phyloP scores from a whole-genome alignment of 805 yeast species.

The Metschnikowia arizonensis region DNA sequence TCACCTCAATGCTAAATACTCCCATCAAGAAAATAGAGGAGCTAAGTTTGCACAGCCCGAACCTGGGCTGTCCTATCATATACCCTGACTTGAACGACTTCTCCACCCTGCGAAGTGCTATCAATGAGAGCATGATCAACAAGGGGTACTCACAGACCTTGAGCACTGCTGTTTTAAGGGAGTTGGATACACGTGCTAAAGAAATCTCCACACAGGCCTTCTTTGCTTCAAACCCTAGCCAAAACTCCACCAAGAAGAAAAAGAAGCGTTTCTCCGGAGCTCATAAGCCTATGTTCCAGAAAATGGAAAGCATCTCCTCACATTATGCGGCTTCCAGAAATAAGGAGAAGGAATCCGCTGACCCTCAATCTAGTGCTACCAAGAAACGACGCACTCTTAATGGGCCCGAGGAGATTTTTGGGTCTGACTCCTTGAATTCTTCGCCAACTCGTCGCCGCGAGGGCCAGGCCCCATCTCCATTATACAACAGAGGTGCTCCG shows the following conservation, averaged over 20 bases:
- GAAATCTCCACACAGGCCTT: slow-evolving; percentile 17
- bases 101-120: slow-evolving; percentile 6
- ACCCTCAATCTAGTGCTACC: slow-evolving; percentile 21
- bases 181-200: slow-evolving; percentile 17
- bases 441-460: slow-evolving; percentile 14
- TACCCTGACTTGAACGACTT: slow-evolving; percentile 17
- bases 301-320: slow-evolving; percentile 47
- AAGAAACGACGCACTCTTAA: slow-evolving; percentile 38
- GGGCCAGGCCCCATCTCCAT: background rate
- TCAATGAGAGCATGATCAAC: slow-evolving; percentile 16
- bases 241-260: slow-evolving; percentile 7
- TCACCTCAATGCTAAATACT: slow-evolving; percentile 26
- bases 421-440: slow-evolving; percentile 11
- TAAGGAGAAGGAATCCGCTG: slow-evolving; percentile 35
- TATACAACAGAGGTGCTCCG: slow-evolving; percentile 1
- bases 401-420: slow-evolving; percentile 37
- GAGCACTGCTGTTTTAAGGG: slow-evolving; percentile 17
- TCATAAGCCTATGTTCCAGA: slow-evolving; percentile 32
- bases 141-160: slow-evolving; percentile 19
- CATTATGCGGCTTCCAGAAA: slow-evolving; percentile 45
- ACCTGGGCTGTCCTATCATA: slow-evolving; percentile 11
- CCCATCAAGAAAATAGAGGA: slow-evolving; percentile 38
- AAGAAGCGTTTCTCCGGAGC: slow-evolving; percentile 29
- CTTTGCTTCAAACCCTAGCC: slow-evolving; percentile 1
- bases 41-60: slow-evolving; percentile 32